Base-by-base conservation (phyloP, 371 early-diverging fungal genomes). In the Mycotypha africana region DNA sequence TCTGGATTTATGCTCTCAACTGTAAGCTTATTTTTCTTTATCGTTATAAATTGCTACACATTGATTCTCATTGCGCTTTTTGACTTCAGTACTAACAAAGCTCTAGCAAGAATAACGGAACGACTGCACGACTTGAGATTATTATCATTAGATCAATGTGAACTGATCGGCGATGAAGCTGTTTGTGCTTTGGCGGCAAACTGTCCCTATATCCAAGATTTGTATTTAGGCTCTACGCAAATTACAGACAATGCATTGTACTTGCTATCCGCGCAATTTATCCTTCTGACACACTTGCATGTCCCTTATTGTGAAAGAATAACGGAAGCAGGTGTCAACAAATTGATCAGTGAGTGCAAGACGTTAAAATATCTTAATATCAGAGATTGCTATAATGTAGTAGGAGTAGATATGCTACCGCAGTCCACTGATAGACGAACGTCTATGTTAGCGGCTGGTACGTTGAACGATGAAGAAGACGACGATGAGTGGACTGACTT, bases 121-220 rank as follows among this genome's bases (percentile, higher is more conserved):
- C 44, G 38, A 10, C 34, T 58, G 15, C 38, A 22, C 11, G 42
- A 58, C n/a, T 23, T 58, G 15, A 12, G 42, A 17, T 32, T 52
- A 14, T 34, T 58, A 10, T 48, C 48, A 37, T 14, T 58, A 2
- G 49, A 53, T 25, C 41, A 45, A 31, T 58, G 58, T 30, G 21
- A 17, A 7, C 9, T 33, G 14, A 49, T 58, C 2, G 38, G 48
- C n/a, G 58, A 58, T 42, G 34, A 38, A 12, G 25, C 49, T 2
- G 42, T 58, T 1, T 20, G 38, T 17, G 15, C 31, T 0, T 1
- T 58, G 8, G 28, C 42, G 2, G 17, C 34, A 1, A 30, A 32
- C 5, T 53, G 53, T n/a, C 49, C 49, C 3, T 36, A 42, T 17
- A 17, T 58, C 11, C 40, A 53, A 42, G 42, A 53, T 9, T 28